These are phyloP conservation scores for Neurospora sp. DNA, from an alignment of 495 filamentous ascomycete genomes.

Conservation along the genomic window DNA sequence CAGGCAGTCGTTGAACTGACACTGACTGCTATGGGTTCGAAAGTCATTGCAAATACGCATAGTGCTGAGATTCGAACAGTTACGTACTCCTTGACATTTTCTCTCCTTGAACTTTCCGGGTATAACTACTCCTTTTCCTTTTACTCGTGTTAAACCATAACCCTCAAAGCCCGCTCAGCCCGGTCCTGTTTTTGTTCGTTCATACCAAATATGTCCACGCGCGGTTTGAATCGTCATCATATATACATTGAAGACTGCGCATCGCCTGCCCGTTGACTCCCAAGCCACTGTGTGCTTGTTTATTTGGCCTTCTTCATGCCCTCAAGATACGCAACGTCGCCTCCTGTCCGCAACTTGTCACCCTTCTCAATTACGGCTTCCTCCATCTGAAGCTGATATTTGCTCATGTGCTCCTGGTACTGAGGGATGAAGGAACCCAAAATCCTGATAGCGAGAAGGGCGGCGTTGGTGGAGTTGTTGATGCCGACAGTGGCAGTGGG, in stretches of 20 bases:
- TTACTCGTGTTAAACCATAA: neutral
- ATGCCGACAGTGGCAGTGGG: conserved; percentile 86
- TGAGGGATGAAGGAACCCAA: conserved; percentile 56
- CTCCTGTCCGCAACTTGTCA: conserved; percentile 52
- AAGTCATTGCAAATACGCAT: neutral
- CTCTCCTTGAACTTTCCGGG: neutral
- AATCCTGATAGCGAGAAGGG: conserved; percentile 77
- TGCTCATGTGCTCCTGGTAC: conserved; percentile 50
- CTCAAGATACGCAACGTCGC: conserved; percentile 57
- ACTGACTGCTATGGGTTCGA: neutral
- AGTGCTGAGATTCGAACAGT: neutral
- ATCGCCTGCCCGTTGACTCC: neutral
- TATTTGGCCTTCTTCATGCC: conserved; percentile 12
- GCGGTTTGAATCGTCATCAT: neutral
- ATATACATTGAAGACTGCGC: neutral
- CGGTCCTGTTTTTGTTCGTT: neutral
- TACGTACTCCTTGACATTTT: neutral
- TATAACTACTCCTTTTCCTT: neutral
- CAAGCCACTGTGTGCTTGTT: neutral
- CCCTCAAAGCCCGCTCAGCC: neutral
- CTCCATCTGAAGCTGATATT: conserved; percentile 55
- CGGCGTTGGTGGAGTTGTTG: conserved; percentile 90
- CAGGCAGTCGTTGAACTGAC: neutral
- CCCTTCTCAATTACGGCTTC: conserved; percentile 56
- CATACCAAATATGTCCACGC: neutral